Evolutionary conservation across 2,329 filamentous ascomycete species (phyloP), one percentile per base, ranked within the genome.

Genomic region (Proliferodiscus dingleyae): DNA sequence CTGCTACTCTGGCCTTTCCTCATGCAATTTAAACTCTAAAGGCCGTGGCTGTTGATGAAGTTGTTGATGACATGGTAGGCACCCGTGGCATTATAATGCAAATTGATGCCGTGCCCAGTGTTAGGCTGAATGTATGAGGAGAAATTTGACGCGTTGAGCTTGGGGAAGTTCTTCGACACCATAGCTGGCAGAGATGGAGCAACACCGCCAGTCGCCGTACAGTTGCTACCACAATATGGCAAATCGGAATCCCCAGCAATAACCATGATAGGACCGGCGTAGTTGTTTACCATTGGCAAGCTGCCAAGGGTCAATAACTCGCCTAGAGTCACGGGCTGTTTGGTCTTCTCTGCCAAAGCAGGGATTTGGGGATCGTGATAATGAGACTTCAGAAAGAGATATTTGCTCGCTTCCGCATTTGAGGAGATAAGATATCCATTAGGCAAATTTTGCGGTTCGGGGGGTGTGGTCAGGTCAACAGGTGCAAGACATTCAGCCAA

Each of bases 141-240:
- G 56, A 83, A 81, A 0, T 62, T 61, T 0, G 58, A 68, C 9
- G 67, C 71, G 0, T 59, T 68, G 5, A 69, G 72, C 11, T 50
- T 50, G 0, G 52, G 55, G 37, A 57, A 59, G 32, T 41, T 47
- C 22, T 21, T 49, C 22, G 66, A 70, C 1, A 62, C 54, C 43
- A 64, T 53, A 5, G 63, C 55, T 1, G 68, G 61, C 29, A 56
- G 43, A 4, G 40, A 48, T 2, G 46, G 16, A 3, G 48, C 44
- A n/a, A 30, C 49, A 32, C 61, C 53, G 11, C 64, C 66, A 0
- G 71, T 75, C 16, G 63, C 66, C 3, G 67, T 57, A 64, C 80
- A 84, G 61, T 83, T 73, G 21, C 78, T 77, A 3, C 80, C 81
- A 48, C 81, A 85, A 61, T 79, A 84, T 5, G 75, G 72, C 9